Conservation (phyloP, 2,329 filamentous ascomycete species). For the Didymella keratinophila region DNA sequence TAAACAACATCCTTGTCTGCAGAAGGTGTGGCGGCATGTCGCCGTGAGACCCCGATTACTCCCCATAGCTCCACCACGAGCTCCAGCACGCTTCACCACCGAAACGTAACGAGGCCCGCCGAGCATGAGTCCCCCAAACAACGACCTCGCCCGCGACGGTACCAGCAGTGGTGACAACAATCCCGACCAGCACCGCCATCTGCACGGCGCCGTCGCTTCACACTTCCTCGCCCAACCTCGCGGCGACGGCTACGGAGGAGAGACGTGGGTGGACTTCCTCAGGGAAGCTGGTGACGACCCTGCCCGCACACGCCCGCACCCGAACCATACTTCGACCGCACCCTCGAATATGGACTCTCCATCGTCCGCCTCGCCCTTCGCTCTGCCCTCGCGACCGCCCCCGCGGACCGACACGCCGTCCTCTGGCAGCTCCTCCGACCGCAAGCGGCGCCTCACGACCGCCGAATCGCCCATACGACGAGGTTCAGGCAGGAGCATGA, state of each 20-base stretch:
- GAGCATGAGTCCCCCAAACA: slow-evolving; percentile 12
- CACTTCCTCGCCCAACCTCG: slow-evolving; percentile 10
- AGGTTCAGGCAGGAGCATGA: slow-evolving; percentile 37
- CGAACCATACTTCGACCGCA: background rate
- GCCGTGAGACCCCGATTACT: slow-evolving; percentile 33
- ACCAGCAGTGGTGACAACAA: background rate
- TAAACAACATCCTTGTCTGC: slow-evolving; percentile 5
- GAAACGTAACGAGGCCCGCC: slow-evolving; percentile 10
- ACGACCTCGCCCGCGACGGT: background rate
- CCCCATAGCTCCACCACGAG: slow-evolving; percentile 2
- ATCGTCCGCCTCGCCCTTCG: slow-evolving; percentile 7
- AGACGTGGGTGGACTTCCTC: slow-evolving; percentile 50
- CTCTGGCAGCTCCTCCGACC: slow-evolving; percentile 38
- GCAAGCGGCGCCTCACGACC: slow-evolving; percentile 48
- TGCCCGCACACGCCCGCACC: background rate
- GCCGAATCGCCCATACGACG: slow-evolving; percentile 44
- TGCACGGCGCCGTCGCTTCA: slow-evolving; percentile 8
- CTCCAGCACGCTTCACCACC: slow-evolving; percentile 3
- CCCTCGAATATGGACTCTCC: slow-evolving; percentile 13
- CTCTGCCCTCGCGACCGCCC: slow-evolving; percentile 32
- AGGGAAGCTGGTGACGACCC: slow-evolving; percentile 33
- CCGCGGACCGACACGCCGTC: slow-evolving; percentile 29
- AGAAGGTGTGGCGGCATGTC: slow-evolving; percentile 39
- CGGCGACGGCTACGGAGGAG: slow-evolving; percentile 34
- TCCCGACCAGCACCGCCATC: slow-evolving; percentile 10